Conservation (phyloP, 2,329 filamentous ascomycete genomes). For the Neonectria hederae region DNA sequence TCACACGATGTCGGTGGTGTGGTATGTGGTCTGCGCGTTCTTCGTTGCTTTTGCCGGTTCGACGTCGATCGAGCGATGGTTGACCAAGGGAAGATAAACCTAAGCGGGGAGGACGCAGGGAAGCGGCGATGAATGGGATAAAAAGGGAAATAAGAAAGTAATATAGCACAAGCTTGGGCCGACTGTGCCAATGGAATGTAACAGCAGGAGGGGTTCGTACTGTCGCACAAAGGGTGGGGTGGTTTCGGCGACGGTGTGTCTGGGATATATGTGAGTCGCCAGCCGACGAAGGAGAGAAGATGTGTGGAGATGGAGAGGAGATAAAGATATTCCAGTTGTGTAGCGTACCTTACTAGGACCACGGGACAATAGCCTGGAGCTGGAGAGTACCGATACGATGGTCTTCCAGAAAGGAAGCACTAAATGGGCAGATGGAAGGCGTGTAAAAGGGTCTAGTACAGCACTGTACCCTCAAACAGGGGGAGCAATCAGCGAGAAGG, state of each 20-base stretch:
- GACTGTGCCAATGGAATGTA: conserved; percentile 15
- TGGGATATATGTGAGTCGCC: conserved; percentile 12
- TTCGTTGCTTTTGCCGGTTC: neutral
- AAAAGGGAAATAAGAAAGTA: neutral
- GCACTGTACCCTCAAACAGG: neutral
- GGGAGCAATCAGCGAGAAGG: neutral
- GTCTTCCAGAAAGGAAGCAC: neutral
- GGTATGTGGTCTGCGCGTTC: neutral
- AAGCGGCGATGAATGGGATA: neutral
- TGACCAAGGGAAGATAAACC: neutral
- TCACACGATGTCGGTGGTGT: conserved; percentile 8
- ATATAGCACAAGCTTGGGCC: conserved; percentile 1
- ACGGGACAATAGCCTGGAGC: neutral
- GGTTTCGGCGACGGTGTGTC: conserved; percentile 2
- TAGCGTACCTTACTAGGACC: conserved; percentile 11
- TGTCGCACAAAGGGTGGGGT: conserved; percentile 14
- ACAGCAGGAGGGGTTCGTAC: conserved; percentile 1
- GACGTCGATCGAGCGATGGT: neutral
- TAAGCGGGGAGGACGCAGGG: neutral
- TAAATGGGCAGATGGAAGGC: neutral
- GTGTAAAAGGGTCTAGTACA: neutral
- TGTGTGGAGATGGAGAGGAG: neutral
- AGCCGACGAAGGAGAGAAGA: neutral
- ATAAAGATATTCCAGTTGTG: neutral
- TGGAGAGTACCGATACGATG: neutral